Evolutionary conservation across 768 basidiomycete species (phyloP), one percentile per base, ranked within the genome.

Genomic region (Agrocybe praecox): DNA sequence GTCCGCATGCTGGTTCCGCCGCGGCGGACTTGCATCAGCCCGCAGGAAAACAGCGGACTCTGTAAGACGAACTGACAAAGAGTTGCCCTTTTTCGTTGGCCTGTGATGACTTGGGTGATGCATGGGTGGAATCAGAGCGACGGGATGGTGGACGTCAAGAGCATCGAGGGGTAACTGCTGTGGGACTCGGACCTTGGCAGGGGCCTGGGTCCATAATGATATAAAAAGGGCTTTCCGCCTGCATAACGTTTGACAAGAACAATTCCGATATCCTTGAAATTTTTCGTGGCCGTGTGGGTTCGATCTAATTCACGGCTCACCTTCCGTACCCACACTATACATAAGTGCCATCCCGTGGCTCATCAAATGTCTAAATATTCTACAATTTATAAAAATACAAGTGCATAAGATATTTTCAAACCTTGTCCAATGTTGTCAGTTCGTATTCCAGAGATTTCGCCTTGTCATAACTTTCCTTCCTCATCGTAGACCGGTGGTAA

Each of bases 41-140:
- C 83, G 78, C 43, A 93, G 79, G 68, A 89, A 87, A 52, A 92
- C 83, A 49, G 88, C 88, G 2, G 88, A 83, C 66, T 93, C 90
- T 4, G 87, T 86, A 52, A 93, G 77, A 21, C 80, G 78, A 59
- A 92, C 84, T 17, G 75, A 72, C 11, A 86, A 73, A 15, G 77
- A 69, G 64, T 75, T 82, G 54, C 76, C 81, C 57, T 66, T 71
- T 32, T 53, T 59, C 33, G 47, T 57, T 33, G 47, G 29, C 36
- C 53, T 58, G 52, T 49, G 22, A 32, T 53, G 26, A 23, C 50
- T 40, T 11, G 50, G 6, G 22, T 46, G 43, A 32, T 45, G 52
- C 42, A 43, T 45, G n/a, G 24, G 17, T 26, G 32, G 34, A 49
- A n/a, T 26, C 11, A 33, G 29, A 33, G 19, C 21, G 49, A 33